Conservation (phyloP, 768 basidiomycete species). For the Suillus hirtellus region DNA sequence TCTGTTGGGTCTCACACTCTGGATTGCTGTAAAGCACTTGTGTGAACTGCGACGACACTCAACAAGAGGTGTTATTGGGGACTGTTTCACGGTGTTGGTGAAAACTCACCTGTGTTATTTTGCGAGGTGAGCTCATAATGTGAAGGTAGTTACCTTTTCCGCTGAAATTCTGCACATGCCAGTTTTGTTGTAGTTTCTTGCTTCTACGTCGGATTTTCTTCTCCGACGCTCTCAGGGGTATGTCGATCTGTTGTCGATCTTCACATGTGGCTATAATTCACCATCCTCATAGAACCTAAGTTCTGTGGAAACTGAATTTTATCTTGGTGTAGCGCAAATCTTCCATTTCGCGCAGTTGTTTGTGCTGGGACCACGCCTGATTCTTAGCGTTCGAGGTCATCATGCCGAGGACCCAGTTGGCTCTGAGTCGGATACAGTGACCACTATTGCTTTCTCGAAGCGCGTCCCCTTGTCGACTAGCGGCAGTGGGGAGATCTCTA, state of each 20-base stretch:
- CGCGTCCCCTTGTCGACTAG: background rate
- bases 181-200: background rate
- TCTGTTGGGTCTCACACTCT: background rate
- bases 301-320: background rate
- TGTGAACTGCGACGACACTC: background rate
- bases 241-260: background rate
- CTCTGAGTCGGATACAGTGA: background rate
- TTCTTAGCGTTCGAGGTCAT: background rate
- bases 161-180: background rate
- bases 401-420: too few relatives aligned
- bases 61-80: background rate
- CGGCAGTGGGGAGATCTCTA: background rate
- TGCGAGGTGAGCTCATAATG: background rate
- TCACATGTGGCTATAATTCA: background rate
- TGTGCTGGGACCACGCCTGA: constrained; percentile 1
- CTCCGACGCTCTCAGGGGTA: background rate
- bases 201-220: background rate
- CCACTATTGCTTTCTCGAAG: background rate
- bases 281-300: background rate
- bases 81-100: background rate
- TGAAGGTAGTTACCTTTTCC: background rate
- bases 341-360: background rate
- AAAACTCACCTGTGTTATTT: background rate
- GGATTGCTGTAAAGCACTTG: background rate
- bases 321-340: background rate